Conservation (phyloP, 225 moss, liverwort and hornwort genomes). For the Ulota crispa region DNA sequence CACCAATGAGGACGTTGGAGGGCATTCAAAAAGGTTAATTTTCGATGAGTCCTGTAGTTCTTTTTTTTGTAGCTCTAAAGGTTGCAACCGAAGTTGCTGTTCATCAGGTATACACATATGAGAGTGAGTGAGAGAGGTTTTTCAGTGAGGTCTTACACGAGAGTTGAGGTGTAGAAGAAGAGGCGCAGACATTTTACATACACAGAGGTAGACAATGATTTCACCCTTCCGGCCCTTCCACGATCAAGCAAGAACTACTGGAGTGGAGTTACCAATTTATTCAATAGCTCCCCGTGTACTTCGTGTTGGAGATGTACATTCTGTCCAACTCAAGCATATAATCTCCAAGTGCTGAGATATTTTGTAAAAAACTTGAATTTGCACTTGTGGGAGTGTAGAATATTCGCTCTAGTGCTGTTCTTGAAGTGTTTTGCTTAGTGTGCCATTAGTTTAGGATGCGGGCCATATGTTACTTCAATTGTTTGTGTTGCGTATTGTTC, state of each 20-base stretch:
- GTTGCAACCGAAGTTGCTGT: constrained; percentile 40
- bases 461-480: too few species aligned
- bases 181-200: constrained; percentile 38
- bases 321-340: constrained; percentile 30
- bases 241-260: constrained; percentile 18
- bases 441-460: too few species aligned
- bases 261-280: constrained; percentile 21
- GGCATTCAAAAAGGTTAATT: constrained; percentile 14
- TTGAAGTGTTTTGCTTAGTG: too few species aligned
- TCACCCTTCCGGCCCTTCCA: constrained; percentile 25
- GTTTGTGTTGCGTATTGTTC: too few species aligned
- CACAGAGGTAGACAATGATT: constrained; percentile 39
- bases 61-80: constrained; percentile 26
- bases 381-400: too few species aligned
- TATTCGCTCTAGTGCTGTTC: too few species aligned
- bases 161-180: constrained; percentile 31
- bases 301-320: constrained; percentile 37
- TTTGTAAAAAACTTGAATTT: too few species aligned
- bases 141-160: constrained; percentile 8
- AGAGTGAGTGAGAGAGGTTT: not conserved
- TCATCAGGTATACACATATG: constrained; percentile 21
- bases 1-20: constrained; percentile 15
- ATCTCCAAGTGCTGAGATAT: not conserved
- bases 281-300: constrained; percentile 7
- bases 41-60: not conserved